A percentile compares a stretch with the other conserved stretches of the same genome.
Evolutionary conservation across 2,329 filamentous ascomycete species (phyloP).

Genomic region (Epicoccum nigrum): DNA sequence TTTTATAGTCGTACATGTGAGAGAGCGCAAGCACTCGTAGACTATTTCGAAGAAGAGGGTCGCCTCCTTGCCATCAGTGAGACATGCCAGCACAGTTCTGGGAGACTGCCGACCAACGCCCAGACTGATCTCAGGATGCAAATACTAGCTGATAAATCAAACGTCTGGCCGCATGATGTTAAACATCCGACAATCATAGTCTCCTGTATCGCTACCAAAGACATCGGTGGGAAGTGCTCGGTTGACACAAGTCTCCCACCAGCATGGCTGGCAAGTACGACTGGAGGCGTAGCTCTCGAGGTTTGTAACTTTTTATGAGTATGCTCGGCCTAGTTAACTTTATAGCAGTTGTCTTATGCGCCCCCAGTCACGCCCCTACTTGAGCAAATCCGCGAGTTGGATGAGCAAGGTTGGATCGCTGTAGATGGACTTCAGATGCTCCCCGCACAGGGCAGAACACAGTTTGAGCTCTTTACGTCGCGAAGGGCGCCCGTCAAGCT

Average conservation of each 20-base stretch:
- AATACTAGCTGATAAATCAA: background rate
- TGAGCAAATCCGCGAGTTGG: background rate
- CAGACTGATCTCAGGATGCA: background rate
- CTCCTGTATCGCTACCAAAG: background rate
- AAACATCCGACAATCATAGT: background rate
- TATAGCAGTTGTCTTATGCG: background rate
- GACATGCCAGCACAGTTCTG: no score
- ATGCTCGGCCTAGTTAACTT: background rate
- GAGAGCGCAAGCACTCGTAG: background rate
- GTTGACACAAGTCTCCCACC: constrained; percentile 1
- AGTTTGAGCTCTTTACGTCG: constrained; percentile 1
- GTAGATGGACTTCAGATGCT: constrained; percentile 4
- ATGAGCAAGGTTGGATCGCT: background rate
- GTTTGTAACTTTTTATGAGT: background rate
- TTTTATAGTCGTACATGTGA: background rate
- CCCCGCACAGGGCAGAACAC: background rate
- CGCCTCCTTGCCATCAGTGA: background rate
- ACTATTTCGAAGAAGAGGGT: background rate
- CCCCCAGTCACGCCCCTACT: background rate
- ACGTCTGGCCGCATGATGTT: background rate
- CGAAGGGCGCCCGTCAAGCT: background rate
- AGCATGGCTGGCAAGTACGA: background rate
- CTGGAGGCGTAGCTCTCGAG: constrained; percentile 1
- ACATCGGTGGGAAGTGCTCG: background rate
- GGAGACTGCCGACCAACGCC: background rate